Conservation (phyloP, 1,139 yeast species). For the Suhomyces coccinellae region DNA sequence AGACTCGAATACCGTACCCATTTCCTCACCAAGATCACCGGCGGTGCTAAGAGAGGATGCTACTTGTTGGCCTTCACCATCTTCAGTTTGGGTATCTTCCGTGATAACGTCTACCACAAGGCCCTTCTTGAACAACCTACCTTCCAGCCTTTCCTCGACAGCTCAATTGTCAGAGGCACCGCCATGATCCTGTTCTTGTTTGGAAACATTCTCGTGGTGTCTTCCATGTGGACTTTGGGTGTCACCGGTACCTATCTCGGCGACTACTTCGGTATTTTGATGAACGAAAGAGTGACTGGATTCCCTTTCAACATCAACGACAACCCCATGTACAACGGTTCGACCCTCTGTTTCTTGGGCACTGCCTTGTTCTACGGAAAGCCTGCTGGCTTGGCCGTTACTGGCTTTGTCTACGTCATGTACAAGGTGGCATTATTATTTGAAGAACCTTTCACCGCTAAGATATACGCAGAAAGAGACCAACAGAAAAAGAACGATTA, state of each 20-base stretch:
- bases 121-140: constrained; percentile 54
- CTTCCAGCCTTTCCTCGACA: constrained; percentile 51
- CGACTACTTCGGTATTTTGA: constrained; percentile 93
- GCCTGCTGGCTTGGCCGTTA: constrained; percentile 79
- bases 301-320: constrained; percentile 90
- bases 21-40: constrained; percentile 67
- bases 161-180: constrained; percentile 32
- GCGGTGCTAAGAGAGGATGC: constrained; percentile 78
- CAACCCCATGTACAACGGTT: constrained; percentile 97
- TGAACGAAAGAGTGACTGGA: constrained; percentile 86
- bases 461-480: constrained; percentile 72
- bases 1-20: constrained; percentile 78
- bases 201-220: constrained; percentile 78
- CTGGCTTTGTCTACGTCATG: constrained; percentile 75
- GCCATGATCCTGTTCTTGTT: constrained; percentile 48
- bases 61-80: constrained; percentile 79
- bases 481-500: constrained; percentile 19
- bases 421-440: constrained; percentile 79
- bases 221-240: constrained; percentile 93
- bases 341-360: constrained; percentile 85
- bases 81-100: constrained; percentile 75
- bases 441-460: constrained; percentile 96
- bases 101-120: constrained; percentile 74
- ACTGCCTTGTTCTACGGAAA: constrained; percentile 86
- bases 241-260: constrained; percentile 96